Evolutionary conservation across 345 rosid genomes (phyloP).

Genomic region (Syzygium aqueum): DNA sequence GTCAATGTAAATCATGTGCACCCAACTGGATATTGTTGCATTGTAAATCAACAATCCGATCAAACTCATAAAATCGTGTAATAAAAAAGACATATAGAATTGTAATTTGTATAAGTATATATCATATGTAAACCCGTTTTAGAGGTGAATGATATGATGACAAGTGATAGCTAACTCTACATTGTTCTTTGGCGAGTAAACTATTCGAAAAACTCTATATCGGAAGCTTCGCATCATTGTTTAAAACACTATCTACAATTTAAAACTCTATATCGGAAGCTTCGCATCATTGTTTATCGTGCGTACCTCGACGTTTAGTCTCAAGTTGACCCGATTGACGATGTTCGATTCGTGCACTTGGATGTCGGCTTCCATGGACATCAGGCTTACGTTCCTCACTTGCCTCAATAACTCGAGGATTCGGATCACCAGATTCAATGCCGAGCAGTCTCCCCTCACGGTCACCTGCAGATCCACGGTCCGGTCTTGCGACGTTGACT

Average conservation of each 20-base stretch:
- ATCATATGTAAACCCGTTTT: background rate
- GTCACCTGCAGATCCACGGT: conserved; percentile 36
- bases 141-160: background rate
- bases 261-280: background rate
- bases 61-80: background rate
- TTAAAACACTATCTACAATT: background rate
- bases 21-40: background rate
- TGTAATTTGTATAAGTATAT: background rate
- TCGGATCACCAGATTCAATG: conserved; percentile 27
- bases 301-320: conserved; percentile 54
- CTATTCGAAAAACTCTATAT: background rate
- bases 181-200: background rate
- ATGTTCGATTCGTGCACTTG: conserved; percentile 10
- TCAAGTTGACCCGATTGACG: conserved; percentile 23
- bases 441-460: conserved; percentile 28
- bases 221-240: background rate
- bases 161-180: background rate
- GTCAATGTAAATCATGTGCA: background rate
- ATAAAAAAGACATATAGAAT: background rate
- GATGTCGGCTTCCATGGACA: conserved; percentile 45
- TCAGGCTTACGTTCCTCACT: conserved; percentile 30
- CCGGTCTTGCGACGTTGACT: conserved; percentile 34
- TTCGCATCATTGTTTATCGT: background rate
- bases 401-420: conserved; percentile 60
- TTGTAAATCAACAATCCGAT: background rate